A percentile compares a stretch with the other conserved stretches of the same genome.
These are phyloP conservation scores for Citrus maxima DNA, from an alignment of 345 rosid genomes.

Conservation along the genomic window DNA sequence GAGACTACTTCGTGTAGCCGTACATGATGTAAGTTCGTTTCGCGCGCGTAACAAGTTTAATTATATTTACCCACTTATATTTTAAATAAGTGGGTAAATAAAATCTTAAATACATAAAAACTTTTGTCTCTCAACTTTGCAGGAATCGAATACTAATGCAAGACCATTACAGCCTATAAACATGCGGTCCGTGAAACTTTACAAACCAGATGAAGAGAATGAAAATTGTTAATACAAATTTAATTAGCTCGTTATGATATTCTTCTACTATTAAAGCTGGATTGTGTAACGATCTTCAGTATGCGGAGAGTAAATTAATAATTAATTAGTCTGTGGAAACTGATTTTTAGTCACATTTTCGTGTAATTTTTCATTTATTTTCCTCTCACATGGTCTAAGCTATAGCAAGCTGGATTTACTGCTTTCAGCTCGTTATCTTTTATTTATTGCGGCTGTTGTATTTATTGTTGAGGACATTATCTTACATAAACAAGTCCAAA, in stretches of 20 bases:
- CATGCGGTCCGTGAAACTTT: conserved; percentile 42
- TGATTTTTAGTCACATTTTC: no score
- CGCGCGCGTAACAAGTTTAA: no score
- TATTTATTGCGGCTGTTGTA: no score
- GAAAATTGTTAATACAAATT: background rate
- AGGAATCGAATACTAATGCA: conserved; percentile 61
- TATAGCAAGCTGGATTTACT: background rate
- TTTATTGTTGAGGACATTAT: background rate
- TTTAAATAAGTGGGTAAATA: no score
- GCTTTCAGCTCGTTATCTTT: background rate
- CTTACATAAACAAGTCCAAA: no score
- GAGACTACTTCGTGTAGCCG: conserved; percentile 61
- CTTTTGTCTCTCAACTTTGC: conserved; percentile 13
- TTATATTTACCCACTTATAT: no score
- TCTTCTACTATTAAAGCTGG: no score
- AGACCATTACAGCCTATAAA: conserved; percentile 60
- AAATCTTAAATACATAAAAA: no score
- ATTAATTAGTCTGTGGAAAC: background rate
- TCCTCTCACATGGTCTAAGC: background rate
- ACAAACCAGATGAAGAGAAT: conserved; percentile 28
- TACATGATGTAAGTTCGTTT: conserved; percentile 60
- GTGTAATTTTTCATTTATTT: background rate
- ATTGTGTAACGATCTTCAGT: background rate
- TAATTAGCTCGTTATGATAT: background rate
- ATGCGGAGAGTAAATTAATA: background rate